Conservation (phyloP, 1,284 basidiomycete genomes). For the Cystobasidiaceae sp. region DNA sequence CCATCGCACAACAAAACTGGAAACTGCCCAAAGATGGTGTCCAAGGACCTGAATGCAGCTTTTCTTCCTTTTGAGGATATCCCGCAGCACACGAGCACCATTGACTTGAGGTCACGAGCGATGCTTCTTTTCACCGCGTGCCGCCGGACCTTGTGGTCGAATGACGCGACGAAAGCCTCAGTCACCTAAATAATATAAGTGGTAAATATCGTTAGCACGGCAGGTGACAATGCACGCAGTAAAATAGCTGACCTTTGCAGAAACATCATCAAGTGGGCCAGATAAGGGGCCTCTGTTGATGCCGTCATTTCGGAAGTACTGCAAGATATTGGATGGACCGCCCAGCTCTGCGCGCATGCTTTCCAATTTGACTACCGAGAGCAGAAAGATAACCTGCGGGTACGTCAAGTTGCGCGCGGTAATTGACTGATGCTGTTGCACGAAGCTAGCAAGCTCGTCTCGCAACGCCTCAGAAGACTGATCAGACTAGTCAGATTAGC, state of each 20-base stretch:
- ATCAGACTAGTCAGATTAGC: neutral
- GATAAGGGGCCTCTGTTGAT: slow-evolving; percentile 65
- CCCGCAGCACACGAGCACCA: slow-evolving; percentile 78
- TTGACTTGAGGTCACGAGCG: slow-evolving; percentile 65
- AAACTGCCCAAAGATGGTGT: slow-evolving; percentile 83
- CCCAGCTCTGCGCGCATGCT: slow-evolving; percentile 75
- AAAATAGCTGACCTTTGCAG: slow-evolving; percentile 63
- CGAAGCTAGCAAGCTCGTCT: slow-evolving; percentile 48
- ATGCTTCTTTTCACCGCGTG: slow-evolving; percentile 72
- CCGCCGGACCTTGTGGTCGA: slow-evolving; percentile 67
- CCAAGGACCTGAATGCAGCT: slow-evolving; percentile 73
- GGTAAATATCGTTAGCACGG: too few relatives aligned
- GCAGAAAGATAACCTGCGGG: slow-evolving; percentile 79
- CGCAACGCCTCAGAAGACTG: slow-evolving; percentile 37
- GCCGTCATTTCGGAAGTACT: slow-evolving; percentile 84
- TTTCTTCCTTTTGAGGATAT: slow-evolving; percentile 74
- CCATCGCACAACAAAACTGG: slow-evolving; percentile 90
- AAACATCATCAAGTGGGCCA: slow-evolving; percentile 75
- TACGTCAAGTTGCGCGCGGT: slow-evolving; percentile 60
- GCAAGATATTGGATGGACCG: slow-evolving; percentile 71
- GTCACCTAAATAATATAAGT: slow-evolving; percentile 44
- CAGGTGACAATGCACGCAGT: too few relatives aligned
- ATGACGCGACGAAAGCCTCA: slow-evolving; percentile 56
- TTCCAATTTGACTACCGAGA: slow-evolving; percentile 85
- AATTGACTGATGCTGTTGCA: slow-evolving; percentile 69